Percentiles rank a stretch among this genome's conserved stretches.
phyloP scores from a whole-genome alignment of 331 rosid species.

The Malus hybrid region DNA sequence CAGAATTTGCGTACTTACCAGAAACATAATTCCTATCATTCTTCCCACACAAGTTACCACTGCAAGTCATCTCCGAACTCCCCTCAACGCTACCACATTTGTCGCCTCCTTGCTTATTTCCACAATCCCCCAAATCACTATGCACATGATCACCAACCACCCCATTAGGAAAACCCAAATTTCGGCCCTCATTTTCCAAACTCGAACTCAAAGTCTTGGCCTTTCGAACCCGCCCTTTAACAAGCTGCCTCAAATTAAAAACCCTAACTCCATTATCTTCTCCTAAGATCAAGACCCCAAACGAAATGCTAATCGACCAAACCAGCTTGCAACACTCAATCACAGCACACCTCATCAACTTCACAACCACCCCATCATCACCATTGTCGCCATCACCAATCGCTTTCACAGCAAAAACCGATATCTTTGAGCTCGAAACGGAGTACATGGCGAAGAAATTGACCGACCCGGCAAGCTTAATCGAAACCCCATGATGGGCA shows the following conservation, averaged over 20 bases:
- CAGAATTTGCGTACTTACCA: conserved; percentile 42
- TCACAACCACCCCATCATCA: conserved; percentile 38
- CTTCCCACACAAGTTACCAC: conserved; percentile 45
- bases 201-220: conserved; percentile 12
- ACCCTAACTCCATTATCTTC: conserved; percentile 79
- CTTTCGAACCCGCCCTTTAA: conserved; percentile 37
- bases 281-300: conserved; percentile 59
- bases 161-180: conserved; percentile 34
- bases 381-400: conserved; percentile 16
- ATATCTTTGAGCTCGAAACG: conserved; percentile 45
- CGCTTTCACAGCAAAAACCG: conserved; percentile 54
- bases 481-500: conserved; percentile 55
- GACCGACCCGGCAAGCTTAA: conserved; percentile 54
- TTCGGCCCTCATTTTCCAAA: conserved; percentile 15
- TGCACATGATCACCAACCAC: conserved; percentile 18
- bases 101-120: conserved; percentile 21
- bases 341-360: conserved; percentile 76
- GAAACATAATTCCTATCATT: conserved; percentile 27
- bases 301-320: conserved; percentile 54
- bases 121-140: conserved; percentile 8
- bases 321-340: conserved; percentile 53
- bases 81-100: conserved; percentile 21
- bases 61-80: conserved; percentile 24
- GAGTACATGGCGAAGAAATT: conserved; percentile 68
- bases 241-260: conserved; percentile 48